Percentiles rank a stretch among this genome's conserved stretches.
phyloP scores from a whole-genome alignment of 768 basidiomycete genomes.

The Boletus reticuloceps region DNA sequence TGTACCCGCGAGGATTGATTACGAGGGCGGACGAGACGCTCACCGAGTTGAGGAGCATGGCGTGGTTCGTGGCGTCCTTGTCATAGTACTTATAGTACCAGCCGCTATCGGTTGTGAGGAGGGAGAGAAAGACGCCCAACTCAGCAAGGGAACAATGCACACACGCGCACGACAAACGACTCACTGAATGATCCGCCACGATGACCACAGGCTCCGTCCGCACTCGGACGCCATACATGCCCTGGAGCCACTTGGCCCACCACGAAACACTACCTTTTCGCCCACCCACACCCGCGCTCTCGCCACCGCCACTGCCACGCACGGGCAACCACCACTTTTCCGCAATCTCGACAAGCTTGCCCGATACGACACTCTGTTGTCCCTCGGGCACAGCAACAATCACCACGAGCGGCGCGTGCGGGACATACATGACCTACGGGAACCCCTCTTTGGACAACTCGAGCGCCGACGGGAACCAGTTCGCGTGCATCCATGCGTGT shows the following conservation, averaged over 20 bases:
- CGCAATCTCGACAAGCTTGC: slow-evolving; percentile 50
- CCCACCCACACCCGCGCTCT: slow-evolving; percentile 6
- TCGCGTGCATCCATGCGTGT: slow-evolving; percentile 55
- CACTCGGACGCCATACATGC: no score
- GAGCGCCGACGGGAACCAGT: slow-evolving; percentile 70
- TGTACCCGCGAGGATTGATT: slow-evolving; percentile 55
- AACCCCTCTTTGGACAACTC: slow-evolving; percentile 81
- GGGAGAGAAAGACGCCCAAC: no score
- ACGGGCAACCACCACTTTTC: slow-evolving; percentile 52
- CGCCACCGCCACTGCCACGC: slow-evolving; percentile 13
- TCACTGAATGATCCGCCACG: slow-evolving; percentile 55
- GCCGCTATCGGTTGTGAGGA: slow-evolving; percentile 38
- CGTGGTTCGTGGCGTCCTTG: slow-evolving; percentile 37
- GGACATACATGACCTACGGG: slow-evolving; percentile 81
- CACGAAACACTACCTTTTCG: slow-evolving; percentile 72
- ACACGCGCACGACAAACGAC: neutral
- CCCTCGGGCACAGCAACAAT: slow-evolving; percentile 52
- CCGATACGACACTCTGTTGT: slow-evolving; percentile 40
- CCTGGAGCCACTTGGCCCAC: slow-evolving; percentile 65
- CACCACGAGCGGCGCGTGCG: slow-evolving; percentile 72
- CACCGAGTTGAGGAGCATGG: slow-evolving; percentile 52
- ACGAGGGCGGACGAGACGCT: slow-evolving; percentile 67
- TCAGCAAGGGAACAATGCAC: neutral
- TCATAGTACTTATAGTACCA: slow-evolving; percentile 53
- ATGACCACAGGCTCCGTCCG: slow-evolving; percentile 26